A percentile compares a stretch with the other conserved stretches of the same genome.
phyloP scores from a whole-genome alignment of 805 yeast genomes.

The Pichia insulana region DNA sequence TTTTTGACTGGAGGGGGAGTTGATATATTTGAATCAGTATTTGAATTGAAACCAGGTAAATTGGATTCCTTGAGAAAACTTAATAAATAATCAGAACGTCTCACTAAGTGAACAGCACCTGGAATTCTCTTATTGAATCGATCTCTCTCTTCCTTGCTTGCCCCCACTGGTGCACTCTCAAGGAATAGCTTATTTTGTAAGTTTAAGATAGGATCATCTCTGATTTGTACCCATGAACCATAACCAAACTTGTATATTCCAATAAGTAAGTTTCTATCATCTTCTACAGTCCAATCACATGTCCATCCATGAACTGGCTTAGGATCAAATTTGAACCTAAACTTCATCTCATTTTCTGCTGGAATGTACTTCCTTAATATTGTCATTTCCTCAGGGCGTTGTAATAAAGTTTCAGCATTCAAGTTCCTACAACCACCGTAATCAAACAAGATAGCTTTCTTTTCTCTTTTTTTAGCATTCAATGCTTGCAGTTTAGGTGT shows the following conservation, averaged over 20 bases:
- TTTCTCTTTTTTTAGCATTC: slow-evolving; percentile 61
- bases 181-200: slow-evolving; percentile 78
- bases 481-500: slow-evolving; percentile 29
- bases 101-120: slow-evolving; percentile 82
- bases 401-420: slow-evolving; percentile 80
- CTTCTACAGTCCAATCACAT: slow-evolving; percentile 73
- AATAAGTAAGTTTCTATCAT: slow-evolving; percentile 78
- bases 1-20: slow-evolving; percentile 14
- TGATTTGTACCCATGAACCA: slow-evolving; percentile 88
- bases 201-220: slow-evolving; percentile 91
- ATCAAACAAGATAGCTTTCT: slow-evolving; percentile 83
- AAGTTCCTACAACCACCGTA: slow-evolving; percentile 79
- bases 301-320: slow-evolving; percentile 88
- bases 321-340: slow-evolving; percentile 52
- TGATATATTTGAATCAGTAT: background rate
- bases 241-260: slow-evolving; percentile 92
- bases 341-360: slow-evolving; percentile 46
- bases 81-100: slow-evolving; percentile 85
- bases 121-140: slow-evolving; percentile 59
- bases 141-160: slow-evolving; percentile 31
- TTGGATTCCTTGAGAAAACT: slow-evolving; percentile 48
- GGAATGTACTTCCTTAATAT: slow-evolving; percentile 47
- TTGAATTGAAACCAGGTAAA: slow-evolving; percentile 4
- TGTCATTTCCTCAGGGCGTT: slow-evolving; percentile 80
- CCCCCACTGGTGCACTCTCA: slow-evolving; percentile 31